Base-by-base conservation (phyloP, 2,329 filamentous ascomycete genomes). In the Drechslerella stenobrocha region DNA sequence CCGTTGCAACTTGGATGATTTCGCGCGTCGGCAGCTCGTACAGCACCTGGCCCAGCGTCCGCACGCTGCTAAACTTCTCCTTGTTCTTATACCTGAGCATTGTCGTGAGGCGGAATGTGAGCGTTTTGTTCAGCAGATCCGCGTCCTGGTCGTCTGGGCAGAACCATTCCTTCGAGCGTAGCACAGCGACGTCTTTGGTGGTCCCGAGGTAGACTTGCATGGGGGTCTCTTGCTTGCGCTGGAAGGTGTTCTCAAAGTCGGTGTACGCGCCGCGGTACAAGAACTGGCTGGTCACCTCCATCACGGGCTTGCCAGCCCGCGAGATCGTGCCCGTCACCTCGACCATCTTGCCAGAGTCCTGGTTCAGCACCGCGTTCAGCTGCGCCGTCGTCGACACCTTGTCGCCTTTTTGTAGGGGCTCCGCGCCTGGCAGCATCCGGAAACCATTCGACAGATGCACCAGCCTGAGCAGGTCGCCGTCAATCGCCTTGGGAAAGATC, bases 261-360 rank as follows among this genome's bases (percentile, higher is more conserved):
- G 83, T 88, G 79, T 98, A 98, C 26, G 82, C 82, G 59, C 93
- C 93, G 50, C 95, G 87, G 81, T 98, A 98, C 74, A 98, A 78
- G 83, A 98, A 98, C 77, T 98, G 93, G 70, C 90, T 96, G 9
- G 91, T 97, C 24, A 98, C 93, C 76, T 98, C 90, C 93, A 98
- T 98, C 70, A 98, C 90, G 3, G 90, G 82, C 76, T 88, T 78
- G 23, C 87, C 87, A 55, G 91, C 85, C 42, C 93, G 87, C 55
- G 83, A 87, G 74, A 98, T 96, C 3, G 93, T 98, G 70, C 93
- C 93, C 74, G 91, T 96, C n/a, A 98, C 92, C 78, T 98, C 95
- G 15, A 98, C 95, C 91, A 98, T 96, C 82, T 98, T 98, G 47
- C 93, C 93, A 66, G 93, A 90, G 11, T 96, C 90, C 77, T 98